phyloP scores from a whole-genome alignment of 306 rosid species.

The Hippophae tibetana region DNA sequence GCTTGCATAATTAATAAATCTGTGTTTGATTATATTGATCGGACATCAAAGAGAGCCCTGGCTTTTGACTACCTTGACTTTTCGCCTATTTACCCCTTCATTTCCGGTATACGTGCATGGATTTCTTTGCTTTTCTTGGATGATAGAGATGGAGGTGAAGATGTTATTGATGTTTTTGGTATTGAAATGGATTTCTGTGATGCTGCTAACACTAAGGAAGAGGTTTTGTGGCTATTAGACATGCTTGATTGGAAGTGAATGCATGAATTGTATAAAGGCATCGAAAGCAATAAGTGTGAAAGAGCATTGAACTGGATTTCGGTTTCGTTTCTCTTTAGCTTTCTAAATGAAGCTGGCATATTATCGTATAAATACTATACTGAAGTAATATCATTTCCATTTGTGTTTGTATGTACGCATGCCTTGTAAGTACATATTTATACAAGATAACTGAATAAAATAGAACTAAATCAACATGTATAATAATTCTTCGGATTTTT shows the following conservation, averaged over 20 bases:
- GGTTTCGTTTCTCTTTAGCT: background rate
- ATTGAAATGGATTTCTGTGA: slow-evolving; percentile 92
- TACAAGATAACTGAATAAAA: no score
- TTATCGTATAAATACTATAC: slow-evolving; percentile 1
- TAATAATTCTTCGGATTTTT: no score
- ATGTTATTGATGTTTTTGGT: slow-evolving; percentile 67
- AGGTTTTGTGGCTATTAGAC: slow-evolving; percentile 80
- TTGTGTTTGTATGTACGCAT: background rate
- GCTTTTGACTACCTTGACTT: slow-evolving; percentile 84
- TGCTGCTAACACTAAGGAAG: slow-evolving; percentile 81
- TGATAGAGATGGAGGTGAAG: slow-evolving; percentile 50
- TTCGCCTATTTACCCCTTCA: slow-evolving; percentile 62
- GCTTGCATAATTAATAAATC: slow-evolving; percentile 66
- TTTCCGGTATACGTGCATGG: slow-evolving; percentile 80
- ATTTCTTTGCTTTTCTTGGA: slow-evolving; percentile 86
- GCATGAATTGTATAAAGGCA: slow-evolving; percentile 4
- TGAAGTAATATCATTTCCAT: background rate
- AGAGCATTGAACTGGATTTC: background rate
- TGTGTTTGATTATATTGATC: slow-evolving; percentile 67
- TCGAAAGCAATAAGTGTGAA: background rate
- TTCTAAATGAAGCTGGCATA: background rate
- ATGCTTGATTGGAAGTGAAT: slow-evolving; percentile 95
- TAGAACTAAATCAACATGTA: no score
- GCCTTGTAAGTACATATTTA: no score
- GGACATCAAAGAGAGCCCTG: slow-evolving; percentile 62